phyloP scores from a whole-genome alignment of 108 stramenopile genomes.

The Epithemia pelagica region DNA sequence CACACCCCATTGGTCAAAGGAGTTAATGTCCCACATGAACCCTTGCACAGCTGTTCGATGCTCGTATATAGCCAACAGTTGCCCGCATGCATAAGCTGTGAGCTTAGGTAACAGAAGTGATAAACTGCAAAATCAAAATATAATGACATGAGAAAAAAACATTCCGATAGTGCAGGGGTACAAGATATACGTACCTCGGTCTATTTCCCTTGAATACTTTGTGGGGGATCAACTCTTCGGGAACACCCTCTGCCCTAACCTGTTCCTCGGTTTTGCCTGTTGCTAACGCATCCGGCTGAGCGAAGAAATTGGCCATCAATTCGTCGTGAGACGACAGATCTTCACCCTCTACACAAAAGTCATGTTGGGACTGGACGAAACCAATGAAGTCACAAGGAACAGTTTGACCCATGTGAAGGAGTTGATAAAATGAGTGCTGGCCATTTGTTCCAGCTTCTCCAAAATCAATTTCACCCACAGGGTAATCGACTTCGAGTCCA shows the following conservation, averaged over 20 bases:
- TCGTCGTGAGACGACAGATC: constrained; percentile 95
- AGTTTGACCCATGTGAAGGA: constrained; percentile 97
- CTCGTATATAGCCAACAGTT: constrained; percentile 95
- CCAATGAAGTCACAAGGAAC: constrained; percentile 97
- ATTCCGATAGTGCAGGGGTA: too few species aligned
- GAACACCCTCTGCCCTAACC: constrained; percentile 86
- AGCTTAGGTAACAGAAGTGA: constrained; percentile 91
- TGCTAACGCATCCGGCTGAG: constrained; percentile 98
- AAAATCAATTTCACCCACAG: constrained; percentile 95
- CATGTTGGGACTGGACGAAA: constrained; percentile 80
- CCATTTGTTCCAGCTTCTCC: constrained; percentile 99
- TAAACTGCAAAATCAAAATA: too few species aligned
- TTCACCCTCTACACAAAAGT: constrained; percentile 84
- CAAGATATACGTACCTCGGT: constrained; percentile 76
- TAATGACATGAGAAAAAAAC: too few species aligned
- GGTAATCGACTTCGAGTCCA: constrained; percentile 79
- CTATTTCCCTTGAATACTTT: constrained; percentile 95
- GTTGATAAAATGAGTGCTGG: constrained; percentile 99
- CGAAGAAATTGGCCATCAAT: constrained; percentile 99
- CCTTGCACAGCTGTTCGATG: constrained; percentile 99
- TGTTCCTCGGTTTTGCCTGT: constrained; percentile 89
- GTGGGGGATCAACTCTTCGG: constrained; percentile 86
- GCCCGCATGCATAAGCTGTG: constrained; percentile 90
- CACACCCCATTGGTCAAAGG: constrained; percentile 99
- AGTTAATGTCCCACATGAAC: constrained; percentile 98